Evolutionary conservation across 345 rosid genomes (phyloP), one percentile per base, ranked within the genome.

Genomic region (Citrus australasica): DNA sequence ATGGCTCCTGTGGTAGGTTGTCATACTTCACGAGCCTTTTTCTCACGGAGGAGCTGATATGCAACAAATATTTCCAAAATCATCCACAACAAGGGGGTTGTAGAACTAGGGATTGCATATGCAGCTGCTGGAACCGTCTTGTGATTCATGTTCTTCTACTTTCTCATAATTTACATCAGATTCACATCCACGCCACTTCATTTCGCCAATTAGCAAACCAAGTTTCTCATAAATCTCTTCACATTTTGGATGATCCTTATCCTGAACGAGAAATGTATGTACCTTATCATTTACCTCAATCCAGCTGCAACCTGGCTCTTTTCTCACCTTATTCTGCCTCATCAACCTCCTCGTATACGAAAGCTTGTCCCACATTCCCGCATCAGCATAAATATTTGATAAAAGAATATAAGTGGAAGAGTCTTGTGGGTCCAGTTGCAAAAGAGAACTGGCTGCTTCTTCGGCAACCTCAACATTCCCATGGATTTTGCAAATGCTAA

Each of bases 301-400:
- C 98, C 98, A 93, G 85, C 99, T 93, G 80, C 96, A 95, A 67
- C 98, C 98, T 9, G 97, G 98, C 84, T 95, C 97, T 85, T 95
- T 95, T 84, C 87, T 93, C 53, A 92, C 86, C 83, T 84, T 91
- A 21, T 81, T 84, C 70, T 87, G 58, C 85, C 86, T 90, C 92
- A 96, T 92, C 40, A 81, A 84, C 78, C 83, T 91, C 85, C 99
- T 87, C 84, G 84, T 75, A 40, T 88, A 85, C 1, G 91, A 89
- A 46, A 90, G 97, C 76, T 90, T 89, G 55, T 81, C 88, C 99
- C 99, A 96, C 98, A 92, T 86, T 74, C 93, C 90, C 65, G 95
- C 93, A 78, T 90, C 85, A n/a, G 98, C 94, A 74, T 92, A 96
- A 32, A 94, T 88, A 74, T 94, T 96, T 25, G 97, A 91, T 9